Base-by-base conservation (phyloP, 2,329 filamentous ascomycete genomes). In the Helicocarpus griseus region DNA sequence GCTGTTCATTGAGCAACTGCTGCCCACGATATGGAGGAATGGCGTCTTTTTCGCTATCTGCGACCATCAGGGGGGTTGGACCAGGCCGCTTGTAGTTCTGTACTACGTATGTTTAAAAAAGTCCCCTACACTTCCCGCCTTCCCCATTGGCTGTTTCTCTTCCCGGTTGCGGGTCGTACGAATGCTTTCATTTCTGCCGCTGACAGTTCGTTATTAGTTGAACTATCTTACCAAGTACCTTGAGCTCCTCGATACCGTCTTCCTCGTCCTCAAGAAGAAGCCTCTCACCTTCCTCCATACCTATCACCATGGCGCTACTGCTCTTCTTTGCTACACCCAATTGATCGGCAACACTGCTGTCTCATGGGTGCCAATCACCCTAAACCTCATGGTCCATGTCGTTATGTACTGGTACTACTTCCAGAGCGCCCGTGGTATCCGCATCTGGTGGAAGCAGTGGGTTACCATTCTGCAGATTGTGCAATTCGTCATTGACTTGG, bases 341-440 rank as follows among this genome's bases (percentile, higher is more conserved):
- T 82, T 95, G 60, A 83, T 93, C 62, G 89, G 89, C 60, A 81
- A 83, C 61, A 95, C 89, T 35, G 80, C 89, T 44, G 89, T 95
- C 51, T 94, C 89, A 51, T 95, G 89, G 89, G 86, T 93, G 48
- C 83, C 85, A 58, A 95, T 95, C 67, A 83, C 81, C 39, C 80
- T 95, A 59, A 95, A 95, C 78, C 74, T 95, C 63, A 82, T 80
- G 57, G 89, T 95, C 48, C 89, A 95, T 73, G 89, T 95, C 53
- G 85, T 95, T 70, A 95, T 95, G 89, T 95, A 95, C 83, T 95
- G 88, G 88, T 95, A 95, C 82, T 95, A 95, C 80, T 95, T 95
- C 82, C 89, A 95, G 78, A 89, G 86, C 65, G 88, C 89, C 48
- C 87, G 89, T 61, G 89, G 89, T 61, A 81, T 95, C 70, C 83